Percentiles rank a stretch among this genome's conserved stretches.
Conservation (phyloP, 2,329 filamentous ascomycete species). For the Aureobasidium sp. region DNA sequence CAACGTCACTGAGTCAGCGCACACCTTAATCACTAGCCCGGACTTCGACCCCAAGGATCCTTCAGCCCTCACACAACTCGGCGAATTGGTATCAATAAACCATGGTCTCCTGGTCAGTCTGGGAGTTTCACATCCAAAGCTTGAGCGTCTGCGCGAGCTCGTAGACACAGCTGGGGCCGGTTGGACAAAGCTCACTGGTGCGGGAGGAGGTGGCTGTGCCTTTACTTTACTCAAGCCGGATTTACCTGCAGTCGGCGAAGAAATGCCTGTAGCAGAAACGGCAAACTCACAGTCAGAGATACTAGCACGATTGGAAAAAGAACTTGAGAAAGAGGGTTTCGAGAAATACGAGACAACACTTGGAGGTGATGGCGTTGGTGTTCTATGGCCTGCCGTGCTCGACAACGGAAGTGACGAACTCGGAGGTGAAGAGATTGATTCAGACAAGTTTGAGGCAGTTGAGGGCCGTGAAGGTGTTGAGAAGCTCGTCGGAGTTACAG, state of each 20-base stretch:
- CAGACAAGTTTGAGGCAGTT: slow-evolving; percentile 79
- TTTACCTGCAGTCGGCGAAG: slow-evolving; percentile 15
- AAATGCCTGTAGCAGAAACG: slow-evolving; percentile 1
- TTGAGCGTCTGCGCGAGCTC: slow-evolving; percentile 86
- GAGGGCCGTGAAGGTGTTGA: slow-evolving; percentile 82
- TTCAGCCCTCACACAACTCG: slow-evolving; percentile 63
- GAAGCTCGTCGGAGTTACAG: slow-evolving; percentile 68
- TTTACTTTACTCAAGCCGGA: slow-evolving; percentile 79
- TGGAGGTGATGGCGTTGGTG: slow-evolving; percentile 87
- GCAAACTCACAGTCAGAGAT: slow-evolving; percentile 17
- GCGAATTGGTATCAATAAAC: slow-evolving; percentile 87
- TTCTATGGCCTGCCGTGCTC: slow-evolving; percentile 86
- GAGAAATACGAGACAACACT: slow-evolving; percentile 81
- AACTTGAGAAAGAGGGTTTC: slow-evolving; percentile 58
- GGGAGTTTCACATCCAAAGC: slow-evolving; percentile 86
- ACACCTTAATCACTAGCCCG: slow-evolving; percentile 47
- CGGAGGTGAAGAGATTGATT: slow-evolving; percentile 86
- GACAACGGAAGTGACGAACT: slow-evolving; percentile 76
- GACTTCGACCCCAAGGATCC: slow-evolving; percentile 61
- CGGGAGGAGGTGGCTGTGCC: slow-evolving; percentile 90
- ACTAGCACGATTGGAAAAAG: slow-evolving; percentile 56
- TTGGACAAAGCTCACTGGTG: slow-evolving; percentile 96
- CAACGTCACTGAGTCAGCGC: slow-evolving; percentile 55
- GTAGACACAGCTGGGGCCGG: slow-evolving; percentile 84
- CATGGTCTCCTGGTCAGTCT: slow-evolving; percentile 86